Evolutionary conservation across 192 early-diverging fungal species (phyloP), one percentile per base, ranked within the genome.

Genomic region (Rhizoclosmatium sp.): DNA sequence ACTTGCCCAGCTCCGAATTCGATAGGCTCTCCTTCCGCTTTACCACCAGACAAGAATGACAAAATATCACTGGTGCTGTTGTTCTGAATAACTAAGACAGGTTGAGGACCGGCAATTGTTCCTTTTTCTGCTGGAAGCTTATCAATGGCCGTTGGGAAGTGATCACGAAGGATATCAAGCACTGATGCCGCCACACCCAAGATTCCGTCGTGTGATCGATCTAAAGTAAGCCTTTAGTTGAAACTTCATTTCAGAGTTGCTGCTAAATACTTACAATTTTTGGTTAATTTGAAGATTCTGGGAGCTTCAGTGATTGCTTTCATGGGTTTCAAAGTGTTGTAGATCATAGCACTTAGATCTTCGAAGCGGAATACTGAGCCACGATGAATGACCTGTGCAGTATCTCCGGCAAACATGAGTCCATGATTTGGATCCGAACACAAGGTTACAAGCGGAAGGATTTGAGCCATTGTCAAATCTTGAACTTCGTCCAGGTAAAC

Each of bases 341-440:
- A 80, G 31, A 80, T 80, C 79, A 80, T 80, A 64, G 60, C 14
- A 1, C 62, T 42, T 31, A 80, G 49, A 42, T 79, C 79, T 67
- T 80, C 59, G 40, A 80, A 80, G 12, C 79, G 71, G 42, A 80
- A 80, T 23, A 64, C 69, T 9, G 79, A 80, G 1, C 79, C 79
- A 12, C 79, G 75, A 79, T 58, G 56, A 69, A 80, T 80, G n/a
- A 65, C 62, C 64, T 80, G 79, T 4, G 79, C 79, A 14, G 79
- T 80, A 51, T 80, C 79, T 64, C 79, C 79, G 45, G 79, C 79
- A 78, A 80, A 80, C 79, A 80, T 67, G 44, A 80, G 75, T 4
- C 79, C 79, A 48, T 79, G 79, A 5, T 78, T 41, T 16, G 79
- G 66, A 49, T 75, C 58, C 65, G 49, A 44, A 45, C 79, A 71